Evolutionary conservation across 345 rosid species (phyloP), one percentile per base, ranked within the genome.

Genomic region (Populus simonii): DNA sequence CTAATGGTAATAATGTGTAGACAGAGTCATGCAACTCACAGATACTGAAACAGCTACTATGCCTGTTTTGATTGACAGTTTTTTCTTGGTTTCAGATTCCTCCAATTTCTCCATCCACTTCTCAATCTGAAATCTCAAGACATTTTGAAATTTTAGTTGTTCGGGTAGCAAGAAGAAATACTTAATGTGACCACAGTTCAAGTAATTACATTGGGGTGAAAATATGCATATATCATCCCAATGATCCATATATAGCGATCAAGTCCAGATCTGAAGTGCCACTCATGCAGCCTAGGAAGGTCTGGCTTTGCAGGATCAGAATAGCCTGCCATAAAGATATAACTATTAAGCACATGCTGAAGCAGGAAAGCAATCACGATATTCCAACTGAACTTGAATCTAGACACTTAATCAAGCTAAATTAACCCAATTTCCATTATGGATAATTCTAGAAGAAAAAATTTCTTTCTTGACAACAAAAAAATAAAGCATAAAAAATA

Each of bases 231-330:
- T 49, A 93, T 89, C 97, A 96, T 93, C 78, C 99, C 97, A 22
- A 93, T 76, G 75, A 92, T 93, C 97, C 99, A 93, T 83, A 96
- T 92, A 80, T 93, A 96, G 85, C 97, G 98, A 78, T 96, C 97
- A 73, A 96, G 97, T 83, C 97, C 98, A 36, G 99, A 93, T 92
- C 99, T 91, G 86, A 96, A 96, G 77, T 93, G 96, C 97, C 99
- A 96, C 77, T 92, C 99, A 76, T 96, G 94, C 74, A 92, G 70
- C 67, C 89, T 87, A 75, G 93, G 84, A 38, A 96, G 97, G 85
- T 91, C 91, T 0, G 95, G 98, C 82, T 96, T 96, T 29, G 90
- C 97, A 68, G 97, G 99, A 85, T 96, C 98, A 72, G 85, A 84
- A 85, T 96, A 93, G 41, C 94, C 98, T 92, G 92, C 80, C 82